Conservation (phyloP, 1,139 yeast species). For the Yamadazyma taylorii region DNA sequence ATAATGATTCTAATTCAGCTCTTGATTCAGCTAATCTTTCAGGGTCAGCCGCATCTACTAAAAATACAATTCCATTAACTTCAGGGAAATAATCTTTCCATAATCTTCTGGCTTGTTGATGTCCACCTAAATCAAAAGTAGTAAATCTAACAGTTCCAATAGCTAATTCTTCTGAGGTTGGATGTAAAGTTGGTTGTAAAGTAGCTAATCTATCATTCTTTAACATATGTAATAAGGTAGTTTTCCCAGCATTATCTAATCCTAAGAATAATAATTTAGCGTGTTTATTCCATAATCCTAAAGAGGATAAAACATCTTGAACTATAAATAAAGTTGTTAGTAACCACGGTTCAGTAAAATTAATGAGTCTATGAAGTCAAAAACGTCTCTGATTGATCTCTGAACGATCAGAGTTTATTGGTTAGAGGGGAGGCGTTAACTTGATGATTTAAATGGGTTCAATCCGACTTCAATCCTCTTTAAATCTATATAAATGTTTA, state of each 20-base stretch:
- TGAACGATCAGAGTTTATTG: no score
- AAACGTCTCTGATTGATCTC: no score
- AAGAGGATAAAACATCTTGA: slow-evolving; percentile 89
- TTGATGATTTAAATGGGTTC: no score
- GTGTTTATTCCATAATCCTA: slow-evolving; percentile 97
- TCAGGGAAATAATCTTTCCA: slow-evolving; percentile 99
- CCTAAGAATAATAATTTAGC: slow-evolving; percentile 95
- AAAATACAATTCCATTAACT: slow-evolving; percentile 93
- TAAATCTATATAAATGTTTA: slow-evolving; percentile 11
- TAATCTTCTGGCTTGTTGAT: slow-evolving; percentile 96
- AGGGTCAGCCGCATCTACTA: slow-evolving; percentile 96
- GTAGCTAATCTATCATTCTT: slow-evolving; percentile 98
- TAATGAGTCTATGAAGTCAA: no score
- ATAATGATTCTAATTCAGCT: slow-evolving; percentile 89
- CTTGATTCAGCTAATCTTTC: slow-evolving; percentile 93
- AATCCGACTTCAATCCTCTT: no score
- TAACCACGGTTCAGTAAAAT: no score
- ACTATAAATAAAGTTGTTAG: slow-evolving; percentile 30
- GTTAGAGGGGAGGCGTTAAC: no score
- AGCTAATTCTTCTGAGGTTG: slow-evolving; percentile 96
- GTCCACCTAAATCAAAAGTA: slow-evolving; percentile 98
- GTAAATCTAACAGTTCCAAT: slow-evolving; percentile 96
- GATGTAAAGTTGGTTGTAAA: slow-evolving; percentile 96
- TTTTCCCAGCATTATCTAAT: slow-evolving; percentile 97
- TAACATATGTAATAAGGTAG: slow-evolving; percentile 94